phyloP scores from a whole-genome alignment of 176 grass and related monocot genomes.

The Aegilops bicornis region DNA sequence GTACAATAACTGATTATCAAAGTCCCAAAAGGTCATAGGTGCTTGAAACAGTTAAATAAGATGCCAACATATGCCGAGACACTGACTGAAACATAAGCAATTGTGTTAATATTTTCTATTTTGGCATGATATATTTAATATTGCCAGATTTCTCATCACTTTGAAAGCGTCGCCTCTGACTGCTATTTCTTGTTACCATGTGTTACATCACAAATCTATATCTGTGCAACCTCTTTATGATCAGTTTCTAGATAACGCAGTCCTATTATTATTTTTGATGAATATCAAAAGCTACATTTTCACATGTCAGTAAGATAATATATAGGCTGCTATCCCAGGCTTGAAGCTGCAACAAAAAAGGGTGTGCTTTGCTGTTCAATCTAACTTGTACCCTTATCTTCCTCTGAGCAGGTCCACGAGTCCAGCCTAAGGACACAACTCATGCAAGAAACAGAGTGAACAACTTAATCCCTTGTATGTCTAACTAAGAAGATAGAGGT shows the following conservation, averaged over 20 bases:
- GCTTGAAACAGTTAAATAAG: too few relatives aligned
- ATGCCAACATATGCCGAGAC: too few relatives aligned
- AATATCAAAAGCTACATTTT: background rate
- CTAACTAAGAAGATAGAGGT: slow-evolving; percentile 55
- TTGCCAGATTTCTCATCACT: background rate
- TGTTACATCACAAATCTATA: too few relatives aligned
- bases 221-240: too few relatives aligned
- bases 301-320: background rate
- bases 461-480: slow-evolving; percentile 42
- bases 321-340: background rate
- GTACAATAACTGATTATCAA: too few relatives aligned
- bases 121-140: background rate
- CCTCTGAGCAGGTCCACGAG: slow-evolving; percentile 65
- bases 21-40: too few relatives aligned
- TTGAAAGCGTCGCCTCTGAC: background rate
- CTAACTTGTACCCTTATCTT: slow-evolving; percentile 22
- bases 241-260: background rate
- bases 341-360: background rate
- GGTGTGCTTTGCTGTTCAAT: background rate
- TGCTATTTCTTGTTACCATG: too few relatives aligned
- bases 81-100: background rate
- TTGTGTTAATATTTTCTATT: background rate
- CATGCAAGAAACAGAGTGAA: slow-evolving; percentile 63
- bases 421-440: slow-evolving; percentile 87
- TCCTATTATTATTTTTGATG: background rate